Base-by-base conservation (phyloP, 495 filamentous ascomycete genomes). In the Trichoderma reesei region DNA sequence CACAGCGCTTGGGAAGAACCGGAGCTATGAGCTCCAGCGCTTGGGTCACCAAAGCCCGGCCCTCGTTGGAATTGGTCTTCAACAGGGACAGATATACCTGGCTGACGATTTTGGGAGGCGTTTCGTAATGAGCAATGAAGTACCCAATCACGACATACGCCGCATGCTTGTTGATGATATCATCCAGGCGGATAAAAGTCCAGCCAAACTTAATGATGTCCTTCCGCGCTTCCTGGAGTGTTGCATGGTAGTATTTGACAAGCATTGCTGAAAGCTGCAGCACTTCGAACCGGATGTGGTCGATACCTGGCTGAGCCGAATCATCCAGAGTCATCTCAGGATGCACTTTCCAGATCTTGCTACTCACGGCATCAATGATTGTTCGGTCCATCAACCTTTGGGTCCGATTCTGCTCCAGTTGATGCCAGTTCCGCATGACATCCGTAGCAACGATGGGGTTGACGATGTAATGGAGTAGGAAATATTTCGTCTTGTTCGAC, bases 141-240 rank as follows among this genome's bases (percentile, higher is more conserved):
- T 96, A 98, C 9, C 89, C 92, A 67, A 98, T 96, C 3, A 98
- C 83, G 11, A 97, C 92, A 71, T 99, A 98, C 7, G 95, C 93
- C 20, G 92, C 95, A 72, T 98, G 92, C 71, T 99, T 99, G 78
- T 98, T 98, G 79, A 99, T 96, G 66, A 96, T 90, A 72, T 99
- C 95, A 72, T 99, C 95, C 31, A 99, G 85, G 18, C 90, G 86
- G 64, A 98, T 98, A 71, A 94, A 98, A 36, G 92, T 97, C 95
- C 95, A 99, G 4, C 91, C 92, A 73, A 97, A 98, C 74, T 96
- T 97, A 70, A 99, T 98, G 65, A 99, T 90, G 66, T 99, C 95
- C 73, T 98, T 99, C 26, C 95, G 89, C 5, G 90, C 89, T 70
- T 97, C 93, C 61, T 91, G 85, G 9, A 98, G 80, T 31, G 92